phyloP scores from a whole-genome alignment of 129 eudicot genomes.

The Flaveria bidentis region DNA sequence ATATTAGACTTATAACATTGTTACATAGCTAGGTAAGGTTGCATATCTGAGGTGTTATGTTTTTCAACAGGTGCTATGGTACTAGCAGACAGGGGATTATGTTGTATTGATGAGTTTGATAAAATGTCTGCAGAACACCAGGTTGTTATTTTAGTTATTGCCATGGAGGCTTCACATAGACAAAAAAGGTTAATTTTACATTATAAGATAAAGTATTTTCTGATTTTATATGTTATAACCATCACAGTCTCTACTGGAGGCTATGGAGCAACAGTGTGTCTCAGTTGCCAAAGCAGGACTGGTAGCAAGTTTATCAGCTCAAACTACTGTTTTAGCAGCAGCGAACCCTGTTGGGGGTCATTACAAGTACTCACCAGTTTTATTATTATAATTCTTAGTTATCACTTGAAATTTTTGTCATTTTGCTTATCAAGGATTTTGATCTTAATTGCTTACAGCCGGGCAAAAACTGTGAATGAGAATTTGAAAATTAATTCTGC shows the following conservation, averaged over 20 bases:
- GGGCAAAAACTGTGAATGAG: conserved; percentile 97
- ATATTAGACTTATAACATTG: neutral
- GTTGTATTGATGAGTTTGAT: conserved; percentile 95
- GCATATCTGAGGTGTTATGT: neutral
- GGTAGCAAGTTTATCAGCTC: conserved; percentile 97
- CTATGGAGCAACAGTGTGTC: conserved; percentile 99
- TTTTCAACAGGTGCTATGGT: conserved; percentile 87
- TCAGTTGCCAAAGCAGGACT: conserved; percentile 99
- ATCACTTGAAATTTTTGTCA: neutral
- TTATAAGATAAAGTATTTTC: conserved; percentile 2
- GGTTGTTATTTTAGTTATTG: conserved; percentile 40
- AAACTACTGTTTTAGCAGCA: conserved; percentile 96
- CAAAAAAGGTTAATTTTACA: neutral
- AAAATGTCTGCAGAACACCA: conserved; percentile 98
- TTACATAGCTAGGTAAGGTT: neutral
- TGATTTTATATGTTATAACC: conserved; percentile 21
- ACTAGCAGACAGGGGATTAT: conserved; percentile 95
- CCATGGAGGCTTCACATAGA: conserved; percentile 8
- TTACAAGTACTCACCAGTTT: conserved; percentile 57
- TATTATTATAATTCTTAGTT: neutral
- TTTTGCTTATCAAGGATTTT: conserved; percentile 11
- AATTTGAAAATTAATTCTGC: conserved; percentile 89
- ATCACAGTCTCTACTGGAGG: conserved; percentile 86
- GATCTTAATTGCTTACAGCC: conserved; percentile 54
- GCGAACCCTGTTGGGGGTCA: conserved; percentile 99